Evolutionary conservation across 495 filamentous ascomycete genomes (phyloP).

Genomic region (Staphylotrichum longicolle): DNA sequence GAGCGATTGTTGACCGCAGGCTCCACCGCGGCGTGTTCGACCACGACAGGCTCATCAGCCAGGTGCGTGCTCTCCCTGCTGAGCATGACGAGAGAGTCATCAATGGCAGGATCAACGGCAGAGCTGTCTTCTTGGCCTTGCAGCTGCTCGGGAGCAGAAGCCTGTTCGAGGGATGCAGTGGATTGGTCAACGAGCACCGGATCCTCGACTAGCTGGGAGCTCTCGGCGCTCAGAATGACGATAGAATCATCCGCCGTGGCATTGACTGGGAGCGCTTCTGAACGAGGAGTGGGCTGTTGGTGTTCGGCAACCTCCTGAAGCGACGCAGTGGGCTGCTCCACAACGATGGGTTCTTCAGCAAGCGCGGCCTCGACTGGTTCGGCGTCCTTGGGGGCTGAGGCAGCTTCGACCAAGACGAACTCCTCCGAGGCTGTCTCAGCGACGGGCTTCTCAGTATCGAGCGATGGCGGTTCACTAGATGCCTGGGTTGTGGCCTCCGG

Average conservation of each 20-base stretch:
- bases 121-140: conserved; percentile 7
- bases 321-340: neutral
- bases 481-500: neutral
- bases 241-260: neutral
- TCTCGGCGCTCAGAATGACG: neutral
- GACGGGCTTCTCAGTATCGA: neutral
- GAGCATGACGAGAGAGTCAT: conserved; percentile 7
- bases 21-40: neutral
- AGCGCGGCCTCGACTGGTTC: conserved; percentile 11
- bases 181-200: conserved; percentile 21
- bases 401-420: conserved; percentile 27
- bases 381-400: conserved; percentile 12
- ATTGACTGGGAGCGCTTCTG: neutral
- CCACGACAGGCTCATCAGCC: conserved; percentile 13
- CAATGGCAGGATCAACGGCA: neutral
- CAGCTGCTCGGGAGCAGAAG: conserved; percentile 14
- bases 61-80: conserved; percentile 6
- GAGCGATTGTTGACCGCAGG: neutral
- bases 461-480: neutral
- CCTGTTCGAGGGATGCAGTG: conserved; percentile 17
- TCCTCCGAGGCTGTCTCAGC: conserved; percentile 25
- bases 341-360: conserved; percentile 17
- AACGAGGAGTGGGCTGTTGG: conserved; percentile 3
- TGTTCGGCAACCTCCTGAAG: conserved; percentile 14
- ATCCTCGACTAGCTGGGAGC: conserved; percentile 19